Evolutionary conservation across 495 filamentous ascomycete species (phyloP), one percentile per base, ranked within the genome.

Genomic region (Aspergillus biplanus): DNA sequence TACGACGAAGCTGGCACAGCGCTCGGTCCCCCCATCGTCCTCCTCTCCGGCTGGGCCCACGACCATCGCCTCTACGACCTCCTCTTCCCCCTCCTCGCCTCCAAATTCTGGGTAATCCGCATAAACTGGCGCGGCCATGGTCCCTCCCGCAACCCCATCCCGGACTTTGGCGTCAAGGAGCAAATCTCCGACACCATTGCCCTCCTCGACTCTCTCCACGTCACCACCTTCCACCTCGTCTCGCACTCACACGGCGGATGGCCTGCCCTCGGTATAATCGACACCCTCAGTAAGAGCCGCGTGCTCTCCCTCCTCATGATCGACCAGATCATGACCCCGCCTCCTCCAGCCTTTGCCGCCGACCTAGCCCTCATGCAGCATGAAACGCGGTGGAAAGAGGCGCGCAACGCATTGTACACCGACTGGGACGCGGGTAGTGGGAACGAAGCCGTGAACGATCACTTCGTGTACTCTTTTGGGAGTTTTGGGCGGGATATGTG

Each of bases 321-420:
- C 52, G 52, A 55, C 52, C 52, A 55, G 31, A 55, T 55, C 31
- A 55, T 55, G 52, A 55, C 52, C 33, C 31, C 32, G 7, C 52
- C 52, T 3, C 52, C 52, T 5, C 6, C 52, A 13, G 27, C 21
- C 12, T 55, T 55, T 32, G 52, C 52, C 7, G 27, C 52, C 4
- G 52, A 32, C 12, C 52, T 55, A 8, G 52, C 7, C 31, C 31
- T 35, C 13, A 55, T 55, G 52, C 52, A 55, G 32, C 31, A 55
- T 18, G 35, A 55, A n/a, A 35, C 12, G 46, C 46, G 16, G 11
- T 48, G 46, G 46, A 15, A 21, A 15, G 46, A 13, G 11, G 46
- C 46, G 16, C 46, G 46, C 12, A 9, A 48, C 6, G 46, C 11
- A 7, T n/a, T 48, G 11, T 48, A 48, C 46, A n/a, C 12, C 4